Evolutionary conservation across 441 rosid genomes (phyloP).

Genomic region (Lagerstroemia fauriei): DNA sequence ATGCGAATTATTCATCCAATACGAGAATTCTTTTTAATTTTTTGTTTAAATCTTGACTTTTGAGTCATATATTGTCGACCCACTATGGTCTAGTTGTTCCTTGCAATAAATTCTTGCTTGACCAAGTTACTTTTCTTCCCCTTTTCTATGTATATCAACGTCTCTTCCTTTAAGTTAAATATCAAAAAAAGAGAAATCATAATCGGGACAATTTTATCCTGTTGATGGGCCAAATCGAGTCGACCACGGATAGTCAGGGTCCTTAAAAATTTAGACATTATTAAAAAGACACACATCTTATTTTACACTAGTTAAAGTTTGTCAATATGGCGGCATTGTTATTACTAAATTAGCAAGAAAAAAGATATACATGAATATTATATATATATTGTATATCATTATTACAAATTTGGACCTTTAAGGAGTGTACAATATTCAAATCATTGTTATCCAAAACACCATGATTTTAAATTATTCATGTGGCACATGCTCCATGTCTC

Average conservation of each 20-base stretch:
- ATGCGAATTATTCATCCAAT: background rate
- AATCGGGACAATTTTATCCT: too few relatives aligned
- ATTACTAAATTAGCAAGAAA: too few relatives aligned
- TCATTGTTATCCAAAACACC: background rate
- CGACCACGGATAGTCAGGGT: too few relatives aligned
- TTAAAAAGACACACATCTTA: too few relatives aligned
- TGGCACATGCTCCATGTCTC: conserved; percentile 3
- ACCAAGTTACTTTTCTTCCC: background rate
- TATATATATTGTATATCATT: too few relatives aligned
- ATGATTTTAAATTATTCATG: background rate
- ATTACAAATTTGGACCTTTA: background rate
- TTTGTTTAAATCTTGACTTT: background rate
- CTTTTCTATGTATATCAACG: too few relatives aligned
- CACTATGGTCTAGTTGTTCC: background rate
- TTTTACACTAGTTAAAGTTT: background rate
- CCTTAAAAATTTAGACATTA: too few relatives aligned
- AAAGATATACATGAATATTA: too few relatives aligned
- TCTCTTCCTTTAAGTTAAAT: too few relatives aligned
- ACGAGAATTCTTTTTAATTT: background rate
- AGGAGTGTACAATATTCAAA: background rate
- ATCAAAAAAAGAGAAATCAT: too few relatives aligned
- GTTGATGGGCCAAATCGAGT: too few relatives aligned
- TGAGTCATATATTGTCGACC: background rate
- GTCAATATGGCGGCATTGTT: background rate
- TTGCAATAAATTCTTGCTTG: background rate